Evolutionary conservation across 2,329 filamentous ascomycete species (phyloP).

Genomic region (Fusarium scirpi): DNA sequence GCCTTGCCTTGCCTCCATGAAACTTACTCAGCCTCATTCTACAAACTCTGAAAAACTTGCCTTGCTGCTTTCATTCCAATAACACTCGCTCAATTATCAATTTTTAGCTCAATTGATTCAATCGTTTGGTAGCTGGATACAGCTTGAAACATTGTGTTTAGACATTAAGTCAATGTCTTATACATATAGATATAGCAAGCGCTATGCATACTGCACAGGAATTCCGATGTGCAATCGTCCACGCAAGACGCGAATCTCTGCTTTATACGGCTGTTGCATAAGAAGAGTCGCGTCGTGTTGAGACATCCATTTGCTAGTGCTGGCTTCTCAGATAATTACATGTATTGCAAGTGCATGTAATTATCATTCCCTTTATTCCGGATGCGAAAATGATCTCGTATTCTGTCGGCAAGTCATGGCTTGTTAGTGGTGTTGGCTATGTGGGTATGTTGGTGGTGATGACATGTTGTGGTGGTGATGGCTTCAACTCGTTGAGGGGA

Average conservation of each 20-base stretch:
- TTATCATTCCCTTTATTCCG: background rate
- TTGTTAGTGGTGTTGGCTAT: background rate
- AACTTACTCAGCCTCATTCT: background rate
- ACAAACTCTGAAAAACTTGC: background rate
- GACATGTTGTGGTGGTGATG: conserved; percentile 13
- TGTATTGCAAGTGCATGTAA: conserved; percentile 18
- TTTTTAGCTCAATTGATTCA: too few relatives aligned
- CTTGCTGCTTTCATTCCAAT: background rate
- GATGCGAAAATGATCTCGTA: background rate
- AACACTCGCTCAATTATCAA: background rate
- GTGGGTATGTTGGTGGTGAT: background rate
- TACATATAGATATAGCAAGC: conserved; percentile 9
- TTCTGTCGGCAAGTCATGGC: background rate
- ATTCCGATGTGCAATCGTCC: background rate
- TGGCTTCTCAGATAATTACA: background rate
- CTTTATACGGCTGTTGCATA: background rate
- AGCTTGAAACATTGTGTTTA: background rate
- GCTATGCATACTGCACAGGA: background rate
- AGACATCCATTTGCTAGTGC: conserved; percentile 1
- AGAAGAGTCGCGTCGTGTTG: background rate
- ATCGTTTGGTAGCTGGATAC: background rate
- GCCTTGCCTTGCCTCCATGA: background rate
- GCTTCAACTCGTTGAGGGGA: conserved; percentile 4
- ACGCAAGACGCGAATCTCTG: too few relatives aligned
- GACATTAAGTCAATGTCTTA: background rate